Evolutionary conservation across 2,329 filamentous ascomycete species (phyloP).

Genomic region (Aspergillus novofumigatus): DNA sequence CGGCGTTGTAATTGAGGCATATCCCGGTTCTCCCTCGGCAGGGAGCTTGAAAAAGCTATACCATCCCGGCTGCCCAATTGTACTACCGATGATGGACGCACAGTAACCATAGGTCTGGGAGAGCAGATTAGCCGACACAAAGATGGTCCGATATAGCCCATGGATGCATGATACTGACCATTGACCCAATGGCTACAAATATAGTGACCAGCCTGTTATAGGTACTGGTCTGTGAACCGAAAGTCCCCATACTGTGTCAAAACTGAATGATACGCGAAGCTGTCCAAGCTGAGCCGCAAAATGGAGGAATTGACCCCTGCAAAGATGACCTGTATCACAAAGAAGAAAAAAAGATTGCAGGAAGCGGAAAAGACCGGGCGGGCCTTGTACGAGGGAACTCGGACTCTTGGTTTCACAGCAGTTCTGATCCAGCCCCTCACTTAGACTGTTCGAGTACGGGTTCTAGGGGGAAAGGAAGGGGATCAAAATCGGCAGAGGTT

Average conservation of each 20-base stretch:
- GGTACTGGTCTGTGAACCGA: slow-evolving; percentile 33
- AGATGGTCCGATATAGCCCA: not conserved
- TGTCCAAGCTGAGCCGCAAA: not conserved
- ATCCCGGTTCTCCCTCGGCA: slow-evolving; percentile 40
- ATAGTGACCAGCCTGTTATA: slow-evolving; percentile 38
- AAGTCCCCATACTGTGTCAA: slow-evolving; percentile 23
- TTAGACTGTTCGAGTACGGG: not conserved
- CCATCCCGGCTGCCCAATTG: slow-evolving; percentile 52
- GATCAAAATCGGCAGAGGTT: not conserved
- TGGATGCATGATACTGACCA: slow-evolving; percentile 25
- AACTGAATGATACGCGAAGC: not conserved
- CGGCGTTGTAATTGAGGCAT: slow-evolving; percentile 44
- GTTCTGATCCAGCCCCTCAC: not conserved
- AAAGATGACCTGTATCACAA: not conserved
- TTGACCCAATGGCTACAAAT: slow-evolving; percentile 37
- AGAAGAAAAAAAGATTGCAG: not conserved
- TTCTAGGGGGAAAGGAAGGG: no score
- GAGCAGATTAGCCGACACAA: slow-evolving; percentile 1
- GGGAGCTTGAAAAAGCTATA: slow-evolving; percentile 49
- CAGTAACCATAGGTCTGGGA: slow-evolving; percentile 49
- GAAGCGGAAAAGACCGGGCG: not conserved
- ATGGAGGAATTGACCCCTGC: slow-evolving; percentile 1
- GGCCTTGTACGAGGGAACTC: not conserved
- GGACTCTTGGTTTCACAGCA: not conserved
- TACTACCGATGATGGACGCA: slow-evolving; percentile 49